phyloP scores from a whole-genome alignment of 192 early-diverging fungal genomes.

The Allomyces macrogynus region DNA sequence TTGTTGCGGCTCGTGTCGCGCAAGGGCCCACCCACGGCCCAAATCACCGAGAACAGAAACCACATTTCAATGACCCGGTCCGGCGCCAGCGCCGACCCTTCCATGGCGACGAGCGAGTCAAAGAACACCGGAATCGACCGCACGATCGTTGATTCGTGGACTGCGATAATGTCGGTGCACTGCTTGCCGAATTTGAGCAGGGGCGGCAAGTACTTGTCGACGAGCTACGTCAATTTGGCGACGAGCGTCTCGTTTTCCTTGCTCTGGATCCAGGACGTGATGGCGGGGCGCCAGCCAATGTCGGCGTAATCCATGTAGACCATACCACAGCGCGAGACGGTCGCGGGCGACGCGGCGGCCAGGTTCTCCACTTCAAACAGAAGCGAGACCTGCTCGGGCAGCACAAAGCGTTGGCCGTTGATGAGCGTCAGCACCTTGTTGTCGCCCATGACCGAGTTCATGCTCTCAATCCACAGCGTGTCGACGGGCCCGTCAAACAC shows the following conservation, averaged over 20 bases:
- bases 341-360: constrained; percentile 89
- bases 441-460: constrained; percentile 93
- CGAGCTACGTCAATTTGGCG: constrained; percentile 13
- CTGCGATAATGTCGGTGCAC: constrained; percentile 60
- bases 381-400: constrained; percentile 87
- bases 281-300: constrained; percentile 43
- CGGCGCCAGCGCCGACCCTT: constrained; percentile 80
- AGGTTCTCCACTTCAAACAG: constrained; percentile 99
- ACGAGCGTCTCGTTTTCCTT: constrained; percentile 22
- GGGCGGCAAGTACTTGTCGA: constrained; percentile 48
- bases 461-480: constrained; percentile 99
- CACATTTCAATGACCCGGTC: constrained; percentile 54
- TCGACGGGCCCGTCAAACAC: constrained; percentile 99
- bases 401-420: constrained; percentile 87
- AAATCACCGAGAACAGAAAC: constrained; percentile 53
- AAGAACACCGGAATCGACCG: constrained; percentile 59
- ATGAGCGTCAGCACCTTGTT: constrained; percentile 91
- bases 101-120: constrained; percentile 20
- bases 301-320: constrained; percentile 34
- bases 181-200: constrained; percentile 62
- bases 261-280: constrained; percentile 20
- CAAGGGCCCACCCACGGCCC: constrained; percentile 83
- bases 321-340: constrained; percentile 98
- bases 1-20: constrained; percentile 65
- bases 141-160: constrained; percentile 45